These are phyloP conservation scores for Eucalyptus curtisii DNA, from an alignment of 345 rosid species.

Conservation along the genomic window DNA sequence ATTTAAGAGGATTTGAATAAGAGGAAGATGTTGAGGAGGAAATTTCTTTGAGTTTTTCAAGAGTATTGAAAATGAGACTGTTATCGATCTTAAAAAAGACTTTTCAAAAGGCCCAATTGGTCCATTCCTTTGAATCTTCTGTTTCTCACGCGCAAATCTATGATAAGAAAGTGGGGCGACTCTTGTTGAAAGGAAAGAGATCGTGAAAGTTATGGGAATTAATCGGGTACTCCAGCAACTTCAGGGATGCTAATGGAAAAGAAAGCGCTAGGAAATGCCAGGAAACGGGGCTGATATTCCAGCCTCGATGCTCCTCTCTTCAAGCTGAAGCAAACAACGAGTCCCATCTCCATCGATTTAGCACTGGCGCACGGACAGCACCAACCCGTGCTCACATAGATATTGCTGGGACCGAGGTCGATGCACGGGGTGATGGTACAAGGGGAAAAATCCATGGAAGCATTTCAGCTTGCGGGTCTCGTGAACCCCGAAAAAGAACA, in stretches of 20 bases:
- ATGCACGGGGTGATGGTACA: not conserved
- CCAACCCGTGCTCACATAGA: not conserved
- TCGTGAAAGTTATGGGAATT: not conserved
- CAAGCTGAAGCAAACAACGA: not conserved
- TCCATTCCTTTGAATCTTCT: not conserved
- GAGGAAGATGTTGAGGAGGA: not conserved
- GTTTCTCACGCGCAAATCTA: not conserved
- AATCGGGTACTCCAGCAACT: not conserved
- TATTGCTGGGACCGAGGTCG: not conserved
- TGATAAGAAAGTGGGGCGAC: not conserved
- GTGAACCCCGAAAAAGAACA: not conserved
- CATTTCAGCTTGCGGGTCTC: not conserved
- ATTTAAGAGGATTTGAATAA: not conserved
- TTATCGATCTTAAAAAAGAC: rapidly evolving
- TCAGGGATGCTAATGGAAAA: not conserved
- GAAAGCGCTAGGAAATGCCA: too few relatives aligned
- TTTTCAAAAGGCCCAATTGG: not conserved
- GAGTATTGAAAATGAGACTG: not conserved
- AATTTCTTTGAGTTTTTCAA: not conserved
- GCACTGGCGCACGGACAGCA: not conserved
- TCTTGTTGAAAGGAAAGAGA: not conserved
- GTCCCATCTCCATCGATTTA: not conserved
- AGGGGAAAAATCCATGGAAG: not conserved
- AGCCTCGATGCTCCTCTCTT: not conserved
- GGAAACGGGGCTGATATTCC: not conserved